Conservation (phyloP, 257 asterid genomes). For the Solanum tarapatanum region DNA sequence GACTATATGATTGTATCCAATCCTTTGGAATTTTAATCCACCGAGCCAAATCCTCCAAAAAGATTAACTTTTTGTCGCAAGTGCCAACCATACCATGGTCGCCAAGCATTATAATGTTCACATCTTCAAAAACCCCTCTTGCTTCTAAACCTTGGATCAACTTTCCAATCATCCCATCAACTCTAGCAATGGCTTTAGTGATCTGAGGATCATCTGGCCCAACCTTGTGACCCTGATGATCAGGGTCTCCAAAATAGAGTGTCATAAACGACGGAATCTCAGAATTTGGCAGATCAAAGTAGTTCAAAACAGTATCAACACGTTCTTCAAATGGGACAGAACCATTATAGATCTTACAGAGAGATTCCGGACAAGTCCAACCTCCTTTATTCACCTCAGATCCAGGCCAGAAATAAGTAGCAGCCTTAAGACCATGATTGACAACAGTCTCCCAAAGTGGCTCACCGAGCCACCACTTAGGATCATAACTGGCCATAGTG, state of each 20-base stretch:
- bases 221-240: slow-evolving; percentile 60
- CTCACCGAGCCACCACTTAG: slow-evolving; percentile 75
- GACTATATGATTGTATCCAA: slow-evolving; percentile 54
- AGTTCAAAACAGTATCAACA: slow-evolving; percentile 47
- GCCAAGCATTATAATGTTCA: slow-evolving; percentile 42
- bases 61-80: slow-evolving; percentile 49
- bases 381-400: slow-evolving; percentile 59
- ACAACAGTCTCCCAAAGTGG: slow-evolving; percentile 66
- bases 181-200: slow-evolving; percentile 36
- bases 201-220: slow-evolving; percentile 58
- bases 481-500: slow-evolving; percentile 47
- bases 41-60: slow-evolving; percentile 39
- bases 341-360: slow-evolving; percentile 37
- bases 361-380: slow-evolving; percentile 43
- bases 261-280: slow-evolving; percentile 58
- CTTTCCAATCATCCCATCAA: slow-evolving; percentile 45
- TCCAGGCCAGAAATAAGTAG: slow-evolving; percentile 72
- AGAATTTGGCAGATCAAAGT: slow-evolving; percentile 42
- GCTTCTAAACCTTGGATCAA: slow-evolving; percentile 47
- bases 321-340: slow-evolving; percentile 64
- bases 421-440: slow-evolving; percentile 53
- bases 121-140: slow-evolving; percentile 57
- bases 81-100: slow-evolving; percentile 83
- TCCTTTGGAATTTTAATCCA: slow-evolving; percentile 44
- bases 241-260: slow-evolving; percentile 63